Percentiles rank a stretch among this genome's conserved stretches.
phyloP scores from a whole-genome alignment of 2,329 filamentous ascomycete species.

The Teratosphaeriaceae sp. region DNA sequence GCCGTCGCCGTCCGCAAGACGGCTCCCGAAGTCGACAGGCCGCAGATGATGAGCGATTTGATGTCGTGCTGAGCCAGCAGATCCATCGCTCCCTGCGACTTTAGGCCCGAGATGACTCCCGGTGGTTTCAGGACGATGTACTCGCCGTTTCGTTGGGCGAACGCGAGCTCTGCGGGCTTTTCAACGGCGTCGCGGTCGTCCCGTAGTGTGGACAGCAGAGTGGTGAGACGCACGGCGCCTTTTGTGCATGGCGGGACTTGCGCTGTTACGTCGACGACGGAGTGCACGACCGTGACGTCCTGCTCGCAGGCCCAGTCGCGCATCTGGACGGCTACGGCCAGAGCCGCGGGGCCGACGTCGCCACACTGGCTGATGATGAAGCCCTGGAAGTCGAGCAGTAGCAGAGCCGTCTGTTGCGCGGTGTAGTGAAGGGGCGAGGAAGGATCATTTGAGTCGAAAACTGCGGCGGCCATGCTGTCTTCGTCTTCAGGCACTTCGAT shows the following conservation, averaged over 20 bases:
- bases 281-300: slow-evolving; percentile 12
- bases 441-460: slow-evolving; percentile 6
- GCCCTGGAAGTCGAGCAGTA: slow-evolving; percentile 14
- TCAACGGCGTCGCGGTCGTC: slow-evolving; percentile 2
- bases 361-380: slow-evolving; percentile 7
- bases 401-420: slow-evolving; percentile 11
- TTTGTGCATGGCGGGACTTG: slow-evolving; percentile 4
- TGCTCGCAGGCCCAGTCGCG: slow-evolving; percentile 13
- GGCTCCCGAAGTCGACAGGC: slow-evolving; percentile 10
- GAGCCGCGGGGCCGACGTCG: not conserved
- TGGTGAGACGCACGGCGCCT: slow-evolving; percentile 2
- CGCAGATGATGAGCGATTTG: slow-evolving; percentile 11
- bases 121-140: slow-evolving; percentile 9
- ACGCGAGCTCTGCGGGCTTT: slow-evolving; percentile 6
- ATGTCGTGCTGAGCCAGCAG: slow-evolving; percentile 10
- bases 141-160: slow-evolving; percentile 3
- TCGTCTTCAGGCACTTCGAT: not conserved
- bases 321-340: slow-evolving; percentile 3
- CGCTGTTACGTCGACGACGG: slow-evolving; percentile 8
- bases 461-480: no score
- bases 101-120: slow-evolving; percentile 10
- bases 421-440: slow-evolving; percentile 11
- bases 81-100: slow-evolving; percentile 6
- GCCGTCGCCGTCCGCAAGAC: slow-evolving; percentile 11
- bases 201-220: not conserved